phyloP scores from a whole-genome alignment of 352 stramenopile genomes.

The Blastocystis sp. region DNA sequence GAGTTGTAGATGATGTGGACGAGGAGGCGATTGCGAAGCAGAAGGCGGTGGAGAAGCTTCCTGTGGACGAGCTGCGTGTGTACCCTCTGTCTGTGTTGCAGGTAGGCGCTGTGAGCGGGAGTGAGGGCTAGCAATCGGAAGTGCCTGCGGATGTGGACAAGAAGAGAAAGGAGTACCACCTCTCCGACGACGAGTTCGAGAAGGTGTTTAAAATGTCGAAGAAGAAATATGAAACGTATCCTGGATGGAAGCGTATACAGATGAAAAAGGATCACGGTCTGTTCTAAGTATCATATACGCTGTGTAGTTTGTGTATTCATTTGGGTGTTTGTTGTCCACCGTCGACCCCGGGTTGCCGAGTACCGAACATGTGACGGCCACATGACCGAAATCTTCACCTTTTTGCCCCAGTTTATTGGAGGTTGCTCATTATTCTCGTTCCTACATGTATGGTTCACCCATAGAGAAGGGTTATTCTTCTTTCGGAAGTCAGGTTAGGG shows the following conservation, averaged over 20 bases:
- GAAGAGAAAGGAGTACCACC: constrained; percentile 66
- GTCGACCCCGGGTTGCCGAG: too few species aligned
- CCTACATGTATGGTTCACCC: too few species aligned
- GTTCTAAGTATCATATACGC: constrained; percentile 20
- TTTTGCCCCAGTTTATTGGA: too few species aligned
- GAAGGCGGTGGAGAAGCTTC: constrained; percentile 22
- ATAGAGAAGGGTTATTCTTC: too few species aligned
- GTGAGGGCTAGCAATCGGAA: constrained; percentile 3
- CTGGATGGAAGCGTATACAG: constrained; percentile 55
- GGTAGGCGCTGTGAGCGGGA: neutral
- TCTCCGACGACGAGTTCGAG: constrained; percentile 58
- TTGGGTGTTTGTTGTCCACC: too few species aligned
- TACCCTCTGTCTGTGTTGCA: constrained; percentile 22
- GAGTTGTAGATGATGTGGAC: constrained; percentile 58
- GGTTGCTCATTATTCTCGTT: too few species aligned
- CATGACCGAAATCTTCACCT: too few species aligned
- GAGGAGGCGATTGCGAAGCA: constrained; percentile 24
- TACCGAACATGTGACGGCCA: too few species aligned
- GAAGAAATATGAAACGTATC: constrained; percentile 7
- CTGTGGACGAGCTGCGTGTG: constrained; percentile 6
- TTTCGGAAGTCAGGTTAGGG: too few species aligned
- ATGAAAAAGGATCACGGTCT: constrained; percentile 22
- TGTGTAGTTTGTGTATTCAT: constrained; percentile 52
- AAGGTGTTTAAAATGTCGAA: constrained; percentile 62
- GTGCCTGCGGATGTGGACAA: constrained; percentile 34